phyloP scores from a whole-genome alignment of 2,329 filamentous ascomycete species.

The Karstenula rhodostoma region DNA sequence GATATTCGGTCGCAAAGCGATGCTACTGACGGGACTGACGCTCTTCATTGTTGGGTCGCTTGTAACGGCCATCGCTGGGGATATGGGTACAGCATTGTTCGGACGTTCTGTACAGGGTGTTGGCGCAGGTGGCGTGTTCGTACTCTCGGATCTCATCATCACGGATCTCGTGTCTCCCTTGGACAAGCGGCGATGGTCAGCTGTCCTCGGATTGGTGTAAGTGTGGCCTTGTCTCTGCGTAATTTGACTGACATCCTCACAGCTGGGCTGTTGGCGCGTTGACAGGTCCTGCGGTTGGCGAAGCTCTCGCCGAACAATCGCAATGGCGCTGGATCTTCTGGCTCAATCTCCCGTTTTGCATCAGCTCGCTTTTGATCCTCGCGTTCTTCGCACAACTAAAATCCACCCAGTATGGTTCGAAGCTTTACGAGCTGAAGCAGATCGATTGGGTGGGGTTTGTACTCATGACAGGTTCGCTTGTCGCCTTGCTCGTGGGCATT shows the following conservation, averaged over 20 bases:
- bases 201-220: slow-evolving; percentile 32
- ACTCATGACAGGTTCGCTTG: slow-evolving; percentile 65
- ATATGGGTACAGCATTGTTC: slow-evolving; percentile 50
- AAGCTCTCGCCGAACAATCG: slow-evolving; percentile 28
- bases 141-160: slow-evolving; percentile 54
- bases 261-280: slow-evolving; percentile 45
- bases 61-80: slow-evolving; percentile 50
- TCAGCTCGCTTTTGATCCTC: slow-evolving; percentile 38
- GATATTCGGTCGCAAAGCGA: slow-evolving; percentile 58
- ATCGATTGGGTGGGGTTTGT: slow-evolving; percentile 68
- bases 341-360: slow-evolving; percentile 50
- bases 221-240: slow-evolving; percentile 8
- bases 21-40: slow-evolving; percentile 54
- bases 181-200: slow-evolving; percentile 30
- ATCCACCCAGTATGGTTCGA: slow-evolving; percentile 38
- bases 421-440: slow-evolving; percentile 55
- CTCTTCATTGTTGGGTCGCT: slow-evolving; percentile 57
- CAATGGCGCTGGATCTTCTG: slow-evolving; percentile 51
- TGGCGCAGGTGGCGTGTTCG: slow-evolving; percentile 56
- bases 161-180: slow-evolving; percentile 50
- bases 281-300: slow-evolving; percentile 46
- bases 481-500: slow-evolving; percentile 64
- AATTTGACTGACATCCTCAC: slow-evolving; percentile 7
- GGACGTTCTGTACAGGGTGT: slow-evolving; percentile 57
- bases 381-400: slow-evolving; percentile 55